Evolutionary conservation across 345 rosid genomes (phyloP), one percentile per base, ranked within the genome.

Genomic region (Erucastrum elatum): DNA sequence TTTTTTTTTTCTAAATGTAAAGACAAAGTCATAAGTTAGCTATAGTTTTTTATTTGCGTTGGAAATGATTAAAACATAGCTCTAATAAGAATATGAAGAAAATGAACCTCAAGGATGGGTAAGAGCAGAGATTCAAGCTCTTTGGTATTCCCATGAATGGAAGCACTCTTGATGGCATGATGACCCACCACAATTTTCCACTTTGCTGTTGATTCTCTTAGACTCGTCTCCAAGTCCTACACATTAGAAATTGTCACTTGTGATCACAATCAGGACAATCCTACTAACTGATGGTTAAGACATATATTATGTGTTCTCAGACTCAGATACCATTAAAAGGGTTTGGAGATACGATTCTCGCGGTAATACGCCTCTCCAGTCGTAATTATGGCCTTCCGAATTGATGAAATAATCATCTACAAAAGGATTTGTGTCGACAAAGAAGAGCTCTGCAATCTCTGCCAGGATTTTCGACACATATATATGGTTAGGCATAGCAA

Each of bases 401-500:
- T 80, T 6, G 5, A 30, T 16, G 79, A 89, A 85, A 78, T 89
- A 89, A 69, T 11, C 78, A 6, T 84, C 60, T n/a, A 88, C 90
- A 51, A 89, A 85, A 8, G 90, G 90, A 4, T 86, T 86, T 2
- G 91, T 89, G 75, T 86, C 94, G 21, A 85, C 84, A 29, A 86
- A 89, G 77, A 87, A 83, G 2, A 86, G 72, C 26, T 88, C 90
- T 1, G 80, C 88, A 34, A 83, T 68, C 74, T 83, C 88, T 87
- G 63, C 2, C 6, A 37, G 4, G 58, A 64, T 68, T 25, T 72
- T 1, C 1, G 8, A 67, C 12, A 8, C 53, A 49, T 16, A 8
- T 6, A 46, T 10, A 34, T 69, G 55, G 6, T 34, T 62, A 69
- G 10, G 29, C 21, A 21, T 69, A 61, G 31, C 53, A 29, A 39